Evolutionary conservation across 2,329 filamentous ascomycete species (phyloP).

Genomic region (Apiospora kogelbergensis): DNA sequence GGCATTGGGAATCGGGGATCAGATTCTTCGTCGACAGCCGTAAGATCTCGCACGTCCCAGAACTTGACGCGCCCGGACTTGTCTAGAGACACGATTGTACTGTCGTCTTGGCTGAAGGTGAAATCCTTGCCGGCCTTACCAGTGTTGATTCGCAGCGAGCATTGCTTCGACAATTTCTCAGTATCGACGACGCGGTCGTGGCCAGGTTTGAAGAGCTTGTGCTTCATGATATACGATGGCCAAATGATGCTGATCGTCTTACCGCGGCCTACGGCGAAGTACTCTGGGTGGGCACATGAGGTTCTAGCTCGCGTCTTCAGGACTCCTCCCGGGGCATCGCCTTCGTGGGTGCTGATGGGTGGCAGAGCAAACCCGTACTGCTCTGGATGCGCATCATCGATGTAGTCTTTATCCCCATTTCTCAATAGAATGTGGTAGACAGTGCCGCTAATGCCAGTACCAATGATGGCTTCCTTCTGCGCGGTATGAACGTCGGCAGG

Average conservation of each 20-base stretch:
- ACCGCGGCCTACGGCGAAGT: slow-evolving; percentile 92
- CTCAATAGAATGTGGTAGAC: slow-evolving; percentile 93
- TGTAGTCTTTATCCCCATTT: slow-evolving; percentile 74
- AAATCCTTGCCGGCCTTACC: slow-evolving; percentile 99
- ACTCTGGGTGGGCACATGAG: slow-evolving; percentile 85
- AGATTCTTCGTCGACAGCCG: slow-evolving; percentile 50
- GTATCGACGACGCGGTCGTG: slow-evolving; percentile 76
- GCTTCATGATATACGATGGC: slow-evolving; percentile 62
- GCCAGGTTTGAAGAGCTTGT: slow-evolving; percentile 62
- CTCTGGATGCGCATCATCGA: slow-evolving; percentile 77
- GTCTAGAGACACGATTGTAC: slow-evolving; percentile 89
- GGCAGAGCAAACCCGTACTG: slow-evolving; percentile 87
- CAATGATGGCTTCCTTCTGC: slow-evolving; percentile 80
- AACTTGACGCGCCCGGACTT: slow-evolving; percentile 97
- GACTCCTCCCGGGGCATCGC: slow-evolving; percentile 87
- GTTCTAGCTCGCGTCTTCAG: slow-evolving; percentile 93
- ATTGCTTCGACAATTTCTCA: slow-evolving; percentile 82
- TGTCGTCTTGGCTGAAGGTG: slow-evolving; percentile 94
- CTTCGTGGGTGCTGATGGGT: slow-evolving; percentile 80
- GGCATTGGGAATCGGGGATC: slow-evolving; percentile 53
- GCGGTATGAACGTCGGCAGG: slow-evolving; percentile 54
- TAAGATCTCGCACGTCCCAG: slow-evolving; percentile 90
- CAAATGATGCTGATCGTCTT: slow-evolving; percentile 93
- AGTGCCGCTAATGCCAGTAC: slow-evolving; percentile 89
- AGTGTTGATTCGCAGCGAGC: slow-evolving; percentile 89